These are phyloP conservation scores for Beta macrorhiza DNA, from an alignment of 179 eudicot species.

Conservation along the genomic window DNA sequence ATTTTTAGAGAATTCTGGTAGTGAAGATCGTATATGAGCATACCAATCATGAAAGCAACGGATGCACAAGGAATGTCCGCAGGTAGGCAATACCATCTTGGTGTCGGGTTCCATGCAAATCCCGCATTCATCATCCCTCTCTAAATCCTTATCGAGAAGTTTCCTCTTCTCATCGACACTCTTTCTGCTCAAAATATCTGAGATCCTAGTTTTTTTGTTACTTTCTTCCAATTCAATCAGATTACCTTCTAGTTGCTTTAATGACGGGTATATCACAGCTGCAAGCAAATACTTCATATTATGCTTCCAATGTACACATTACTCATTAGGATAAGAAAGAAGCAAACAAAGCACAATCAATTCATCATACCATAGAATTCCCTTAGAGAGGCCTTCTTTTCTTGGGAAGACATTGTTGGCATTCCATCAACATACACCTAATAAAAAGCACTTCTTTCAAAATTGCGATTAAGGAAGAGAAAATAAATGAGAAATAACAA, in stretches of 20 bases:
- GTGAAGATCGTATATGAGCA: slow-evolving; percentile 5
- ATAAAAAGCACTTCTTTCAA: background rate
- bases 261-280: slow-evolving; percentile 83
- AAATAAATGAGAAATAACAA: background rate
- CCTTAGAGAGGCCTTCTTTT: slow-evolving; percentile 66
- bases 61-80: slow-evolving; percentile 84
- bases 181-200: slow-evolving; percentile 24
- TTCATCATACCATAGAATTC: slow-evolving; percentile 63
- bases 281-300: slow-evolving; percentile 24
- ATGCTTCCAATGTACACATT: background rate
- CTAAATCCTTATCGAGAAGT: slow-evolving; percentile 31
- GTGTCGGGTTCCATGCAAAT: slow-evolving; percentile 78
- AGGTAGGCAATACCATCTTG: slow-evolving; percentile 70
- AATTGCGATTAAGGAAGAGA: background rate
- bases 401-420: slow-evolving; percentile 63
- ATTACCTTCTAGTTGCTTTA: slow-evolving; percentile 61
- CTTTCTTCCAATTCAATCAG: slow-evolving; percentile 40
- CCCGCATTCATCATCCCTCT: slow-evolving; percentile 76
- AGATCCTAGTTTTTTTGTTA: slow-evolving; percentile 26
- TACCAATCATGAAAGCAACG: slow-evolving; percentile 84
- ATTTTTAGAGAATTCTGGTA: background rate
- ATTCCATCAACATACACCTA: slow-evolving; percentile 77
- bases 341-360: background rate
- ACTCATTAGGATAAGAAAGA: background rate
- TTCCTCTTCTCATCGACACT: slow-evolving; percentile 41